These are phyloP conservation scores for Dictyostelium brefeldianum DNA, from an alignment of 78 protist species.

Conservation along the genomic window DNA sequence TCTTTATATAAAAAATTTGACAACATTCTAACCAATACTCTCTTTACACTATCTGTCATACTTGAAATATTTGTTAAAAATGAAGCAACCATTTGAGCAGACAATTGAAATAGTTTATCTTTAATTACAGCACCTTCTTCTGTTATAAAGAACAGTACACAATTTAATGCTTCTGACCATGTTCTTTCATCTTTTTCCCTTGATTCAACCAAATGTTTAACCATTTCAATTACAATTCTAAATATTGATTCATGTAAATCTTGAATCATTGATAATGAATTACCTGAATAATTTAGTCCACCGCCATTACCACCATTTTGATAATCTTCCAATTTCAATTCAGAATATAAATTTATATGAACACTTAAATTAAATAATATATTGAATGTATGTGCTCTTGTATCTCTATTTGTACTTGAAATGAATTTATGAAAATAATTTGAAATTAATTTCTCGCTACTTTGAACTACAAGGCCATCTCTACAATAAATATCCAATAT, in stretches of 20 bases:
- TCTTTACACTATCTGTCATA: constrained; percentile 35
- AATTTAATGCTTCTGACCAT: constrained; percentile 61
- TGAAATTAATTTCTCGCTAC: constrained; percentile 24
- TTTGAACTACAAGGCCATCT: constrained; percentile 10
- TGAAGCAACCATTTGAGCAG: constrained; percentile 45
- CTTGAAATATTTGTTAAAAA: constrained; percentile 23
- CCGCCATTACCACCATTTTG: not conserved
- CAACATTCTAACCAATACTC: constrained; percentile 62
- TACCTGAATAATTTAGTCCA: not conserved
- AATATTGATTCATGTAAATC: constrained; percentile 60
- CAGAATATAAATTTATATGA: constrained; percentile 61
- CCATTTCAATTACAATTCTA: constrained; percentile 28
- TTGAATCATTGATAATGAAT: constrained; percentile 14
- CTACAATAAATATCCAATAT: constrained; percentile 71
- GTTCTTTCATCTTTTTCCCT: constrained; percentile 48
- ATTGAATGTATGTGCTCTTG: constrained; percentile 44
- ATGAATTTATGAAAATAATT: constrained; percentile 35
- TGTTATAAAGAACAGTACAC: constrained; percentile 40
- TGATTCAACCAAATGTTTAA: not conserved
- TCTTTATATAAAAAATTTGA: constrained; percentile 39
- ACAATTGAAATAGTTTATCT: constrained; percentile 16
- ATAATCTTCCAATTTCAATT: constrained; percentile 50
- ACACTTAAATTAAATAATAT: constrained; percentile 53
- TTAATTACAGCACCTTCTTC: constrained; percentile 47
- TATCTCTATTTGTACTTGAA: constrained; percentile 12